phyloP scores from a whole-genome alignment of 1,284 basidiomycete species.

The Trametes pubescens region DNA sequence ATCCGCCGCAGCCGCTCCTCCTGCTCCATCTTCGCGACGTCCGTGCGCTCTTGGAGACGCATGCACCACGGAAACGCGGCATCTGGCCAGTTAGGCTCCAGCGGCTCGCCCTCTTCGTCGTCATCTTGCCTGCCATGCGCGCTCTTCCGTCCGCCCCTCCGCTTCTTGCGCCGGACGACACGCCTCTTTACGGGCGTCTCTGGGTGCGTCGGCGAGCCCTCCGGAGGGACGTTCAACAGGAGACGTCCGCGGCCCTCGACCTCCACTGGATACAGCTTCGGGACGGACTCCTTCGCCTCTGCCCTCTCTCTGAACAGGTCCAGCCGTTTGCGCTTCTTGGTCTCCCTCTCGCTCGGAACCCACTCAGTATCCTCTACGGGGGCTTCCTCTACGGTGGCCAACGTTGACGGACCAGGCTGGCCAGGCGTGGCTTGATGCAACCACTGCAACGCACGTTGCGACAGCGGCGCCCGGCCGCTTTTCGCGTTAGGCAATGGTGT shows the following conservation, averaged over 20 bases:
- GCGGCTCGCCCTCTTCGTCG: slow-evolving; percentile 35
- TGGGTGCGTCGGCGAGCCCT: slow-evolving; percentile 39
- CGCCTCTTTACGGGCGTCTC: slow-evolving; percentile 46
- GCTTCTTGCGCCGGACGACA: slow-evolving; percentile 45
- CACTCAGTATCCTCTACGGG: slow-evolving; percentile 42
- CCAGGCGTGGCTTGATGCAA: slow-evolving; percentile 51
- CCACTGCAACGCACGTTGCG: slow-evolving; percentile 46
- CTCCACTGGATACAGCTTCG: slow-evolving; percentile 63
- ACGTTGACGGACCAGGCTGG: slow-evolving; percentile 48
- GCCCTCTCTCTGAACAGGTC: slow-evolving; percentile 60
- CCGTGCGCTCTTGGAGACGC: slow-evolving; percentile 60
- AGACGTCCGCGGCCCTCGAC: slow-evolving; percentile 74
- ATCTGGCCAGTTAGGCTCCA: slow-evolving; percentile 79
- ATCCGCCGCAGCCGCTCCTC: slow-evolving; percentile 67
- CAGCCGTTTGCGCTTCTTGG: slow-evolving; percentile 64
- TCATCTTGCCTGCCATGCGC: slow-evolving; percentile 18
- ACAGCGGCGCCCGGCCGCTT: slow-evolving; percentile 30
- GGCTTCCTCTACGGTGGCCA: slow-evolving; percentile 43
- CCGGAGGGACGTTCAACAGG: slow-evolving; percentile 57
- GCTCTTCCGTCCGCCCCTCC: slow-evolving; percentile 34
- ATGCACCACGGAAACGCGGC: slow-evolving; percentile 77
- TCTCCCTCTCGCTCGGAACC: slow-evolving; percentile 63
- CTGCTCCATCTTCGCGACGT: slow-evolving; percentile 58
- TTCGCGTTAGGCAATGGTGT: slow-evolving; percentile 34
- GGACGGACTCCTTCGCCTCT: slow-evolving; percentile 32